Base-by-base conservation (phyloP, 2,329 filamentous ascomycete species). In the Biscogniauxia mediterranea region DNA sequence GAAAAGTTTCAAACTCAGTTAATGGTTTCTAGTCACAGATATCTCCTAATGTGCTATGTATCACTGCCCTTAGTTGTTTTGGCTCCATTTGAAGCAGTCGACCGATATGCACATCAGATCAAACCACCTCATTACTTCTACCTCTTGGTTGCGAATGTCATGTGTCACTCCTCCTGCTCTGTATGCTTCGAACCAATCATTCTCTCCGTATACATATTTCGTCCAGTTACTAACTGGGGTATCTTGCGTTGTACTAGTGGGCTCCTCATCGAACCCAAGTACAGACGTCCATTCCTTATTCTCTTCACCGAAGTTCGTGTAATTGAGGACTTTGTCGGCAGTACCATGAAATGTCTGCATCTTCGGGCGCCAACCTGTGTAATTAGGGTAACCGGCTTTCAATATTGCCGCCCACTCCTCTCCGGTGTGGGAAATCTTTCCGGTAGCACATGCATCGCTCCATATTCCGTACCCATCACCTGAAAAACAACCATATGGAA, bases 291-390 rank as follows among this genome's bases (percentile, higher is more conserved):
- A 85, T 69, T 83, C 72, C 74, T 85, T 84, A 61, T 83, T 74
- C 64, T 80, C 80, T 73, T 87, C 84, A 5, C 77, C 71, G 63
- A 83, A 84, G 69, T 85, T 85, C 55, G 76, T 75, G 25, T 81
- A 83, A 51, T 79, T 75, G 1, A 87, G 72, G 4, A 79, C 79
- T 32, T 79, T 76, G 64, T 87, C 84, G 0, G 64, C 69, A 3
- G 79, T 81, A 9, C 85, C 85, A 68, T 87, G 85, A 70, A 83
- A 83, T 50, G 87, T 76, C 71, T 85, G 83, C 75, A 87, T 77
- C 67, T 81, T 82, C 0, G 85, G 84, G 13, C 83, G 73, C 55
- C 79, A 75, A 0, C 83, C 82, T 1, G 69, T 75, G 65, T 85
- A 85, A 0, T 75, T 78, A 0, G 82, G 81, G 63, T 83, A 83